Percentiles rank a stretch among this genome's conserved stretches.
phyloP scores from a whole-genome alignment of 2,329 filamentous ascomycete genomes.

The Parascedosporium putredinis region DNA sequence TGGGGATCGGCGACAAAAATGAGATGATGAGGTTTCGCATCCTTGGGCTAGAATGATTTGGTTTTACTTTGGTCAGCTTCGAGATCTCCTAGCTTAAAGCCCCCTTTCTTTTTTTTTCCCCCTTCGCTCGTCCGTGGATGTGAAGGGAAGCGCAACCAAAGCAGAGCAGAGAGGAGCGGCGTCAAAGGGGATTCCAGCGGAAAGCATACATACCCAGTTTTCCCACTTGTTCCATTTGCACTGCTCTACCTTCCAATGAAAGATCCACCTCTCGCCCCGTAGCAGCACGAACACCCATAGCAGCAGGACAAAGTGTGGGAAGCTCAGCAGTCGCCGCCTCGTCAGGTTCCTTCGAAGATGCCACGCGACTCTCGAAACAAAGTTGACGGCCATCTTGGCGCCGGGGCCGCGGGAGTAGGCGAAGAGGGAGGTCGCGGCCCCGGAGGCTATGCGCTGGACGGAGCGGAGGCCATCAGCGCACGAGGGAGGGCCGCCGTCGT shows the following conservation, averaged over 20 bases:
- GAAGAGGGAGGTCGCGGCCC: constrained; percentile 18
- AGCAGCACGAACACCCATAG: constrained; percentile 70
- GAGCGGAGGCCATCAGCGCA: constrained; percentile 9
- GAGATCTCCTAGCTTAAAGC: no score
- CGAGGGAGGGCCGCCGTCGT: constrained; percentile 12
- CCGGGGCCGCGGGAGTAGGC: constrained; percentile 24
- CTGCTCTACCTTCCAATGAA: constrained; percentile 55
- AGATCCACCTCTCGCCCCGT: constrained; percentile 77
- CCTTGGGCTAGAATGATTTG: constrained; percentile 61
- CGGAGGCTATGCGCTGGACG: background rate
- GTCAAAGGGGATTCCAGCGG: background rate
- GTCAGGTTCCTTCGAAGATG: constrained; percentile 35
- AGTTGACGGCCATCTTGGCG: constrained; percentile 18
- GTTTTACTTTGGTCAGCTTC: no score
- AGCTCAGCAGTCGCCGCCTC: constrained; percentile 42
- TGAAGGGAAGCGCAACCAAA: no score
- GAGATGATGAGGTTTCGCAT: constrained; percentile 71
- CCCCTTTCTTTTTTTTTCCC: no score
- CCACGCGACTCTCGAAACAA: constrained; percentile 18
- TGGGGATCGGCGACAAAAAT: constrained; percentile 84
- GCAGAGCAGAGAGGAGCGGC: no score
- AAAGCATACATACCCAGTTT: constrained; percentile 58
- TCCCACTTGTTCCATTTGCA: constrained; percentile 89
- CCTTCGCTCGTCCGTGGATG: no score
- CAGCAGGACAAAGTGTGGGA: constrained; percentile 57